Evolutionary conservation across 1,139 yeast species (phyloP).

Genomic region (Saccharomyces hybrid): DNA sequence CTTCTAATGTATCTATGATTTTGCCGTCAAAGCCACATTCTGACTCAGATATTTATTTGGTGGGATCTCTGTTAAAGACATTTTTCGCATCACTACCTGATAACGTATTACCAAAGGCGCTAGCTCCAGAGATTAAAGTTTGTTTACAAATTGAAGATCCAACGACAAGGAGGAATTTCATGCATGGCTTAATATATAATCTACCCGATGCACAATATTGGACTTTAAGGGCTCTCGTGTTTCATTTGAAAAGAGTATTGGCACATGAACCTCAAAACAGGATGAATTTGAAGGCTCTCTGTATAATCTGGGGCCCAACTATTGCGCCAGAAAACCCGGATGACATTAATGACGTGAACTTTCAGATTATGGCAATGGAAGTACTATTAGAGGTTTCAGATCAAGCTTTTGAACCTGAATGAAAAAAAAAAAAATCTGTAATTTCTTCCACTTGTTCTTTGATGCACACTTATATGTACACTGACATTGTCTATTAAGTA

Average conservation of each 20-base stretch:
- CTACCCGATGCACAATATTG: conserved; percentile 94
- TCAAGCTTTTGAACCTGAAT: conserved; percentile 75
- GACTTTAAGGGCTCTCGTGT: conserved; percentile 73
- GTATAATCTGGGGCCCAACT: conserved; percentile 93
- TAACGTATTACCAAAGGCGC: conserved; percentile 54
- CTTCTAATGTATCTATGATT: conserved; percentile 55
- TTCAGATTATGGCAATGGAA: conserved; percentile 75
- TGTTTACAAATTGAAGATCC: conserved; percentile 65
- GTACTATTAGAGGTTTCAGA: conserved; percentile 77
- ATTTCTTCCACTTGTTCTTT: neutral
- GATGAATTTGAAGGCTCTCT: conserved; percentile 73
- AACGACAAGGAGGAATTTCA: conserved; percentile 54
- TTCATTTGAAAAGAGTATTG: conserved; percentile 75
- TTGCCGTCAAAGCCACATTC: conserved; percentile 43
- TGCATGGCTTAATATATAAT: conserved; percentile 81
- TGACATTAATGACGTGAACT: conserved; percentile 70
- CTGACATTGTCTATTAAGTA: neutral
- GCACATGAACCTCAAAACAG: conserved; percentile 57
- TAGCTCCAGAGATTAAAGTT: conserved; percentile 53
- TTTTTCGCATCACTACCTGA: conserved; percentile 67
- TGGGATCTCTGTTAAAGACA: conserved; percentile 62
- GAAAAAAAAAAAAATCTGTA: conserved; percentile 7
- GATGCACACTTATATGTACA: neutral
- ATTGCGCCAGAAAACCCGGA: conserved; percentile 55
- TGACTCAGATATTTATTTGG: conserved; percentile 67